Conservation (phyloP, 2,329 filamentous ascomycete species). For the Verticillium nubilum region DNA sequence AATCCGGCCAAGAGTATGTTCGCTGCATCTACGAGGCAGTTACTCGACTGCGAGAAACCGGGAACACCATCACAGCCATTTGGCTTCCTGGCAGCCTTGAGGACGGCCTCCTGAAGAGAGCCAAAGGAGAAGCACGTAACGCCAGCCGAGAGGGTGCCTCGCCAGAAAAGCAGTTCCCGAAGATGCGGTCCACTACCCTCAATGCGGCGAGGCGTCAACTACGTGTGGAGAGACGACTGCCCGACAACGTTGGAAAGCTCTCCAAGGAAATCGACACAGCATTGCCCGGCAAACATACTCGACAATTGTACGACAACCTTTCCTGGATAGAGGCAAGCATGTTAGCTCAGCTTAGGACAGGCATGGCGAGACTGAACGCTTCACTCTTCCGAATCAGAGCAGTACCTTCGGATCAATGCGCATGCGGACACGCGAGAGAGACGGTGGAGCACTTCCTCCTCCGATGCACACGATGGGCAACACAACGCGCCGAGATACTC, state of each 20-base stretch:
- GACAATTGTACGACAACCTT: slow-evolving; percentile 13
- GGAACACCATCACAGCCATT: neutral
- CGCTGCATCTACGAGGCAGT: slow-evolving; percentile 13
- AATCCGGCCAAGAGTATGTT: slow-evolving; percentile 15
- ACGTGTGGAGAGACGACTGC: slow-evolving; percentile 2
- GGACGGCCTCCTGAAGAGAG: neutral
- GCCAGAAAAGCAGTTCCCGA: neutral
- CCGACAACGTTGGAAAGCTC: slow-evolving; percentile 9
- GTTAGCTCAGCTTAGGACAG: slow-evolving; percentile 13
- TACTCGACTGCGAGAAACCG: slow-evolving; percentile 1
- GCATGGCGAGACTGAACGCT: slow-evolving; percentile 13
- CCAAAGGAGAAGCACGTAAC: neutral
- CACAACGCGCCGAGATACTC: neutral
- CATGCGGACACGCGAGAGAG: slow-evolving; percentile 14
- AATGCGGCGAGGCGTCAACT: neutral
- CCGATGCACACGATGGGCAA: slow-evolving; percentile 19
- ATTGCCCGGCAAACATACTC: slow-evolving; percentile 11
- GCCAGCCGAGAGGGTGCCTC: neutral
- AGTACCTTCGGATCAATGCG: slow-evolving; percentile 4
- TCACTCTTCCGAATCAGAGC: slow-evolving; percentile 9
- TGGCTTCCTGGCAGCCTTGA: neutral
- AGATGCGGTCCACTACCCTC: neutral
- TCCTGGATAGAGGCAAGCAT: slow-evolving; percentile 13
- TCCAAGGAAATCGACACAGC: slow-evolving; percentile 12
- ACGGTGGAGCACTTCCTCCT: slow-evolving; percentile 22